phyloP scores from a whole-genome alignment of 352 stramenopile species.

The Globisporangium camurandrum region DNA sequence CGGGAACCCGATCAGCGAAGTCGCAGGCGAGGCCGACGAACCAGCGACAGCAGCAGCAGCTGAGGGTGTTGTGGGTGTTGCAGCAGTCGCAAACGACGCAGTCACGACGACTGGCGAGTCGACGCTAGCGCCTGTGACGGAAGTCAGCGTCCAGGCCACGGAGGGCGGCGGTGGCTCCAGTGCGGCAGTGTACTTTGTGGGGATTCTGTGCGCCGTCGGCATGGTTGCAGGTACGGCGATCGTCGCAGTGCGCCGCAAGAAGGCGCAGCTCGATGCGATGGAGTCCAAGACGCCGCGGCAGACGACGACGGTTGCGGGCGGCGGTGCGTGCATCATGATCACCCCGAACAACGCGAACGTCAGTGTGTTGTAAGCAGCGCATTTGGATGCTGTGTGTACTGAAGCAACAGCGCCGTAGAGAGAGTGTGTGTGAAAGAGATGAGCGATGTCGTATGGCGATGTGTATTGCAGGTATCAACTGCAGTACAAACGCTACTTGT shows the following conservation, averaged over 20 bases:
- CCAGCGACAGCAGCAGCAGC: background rate
- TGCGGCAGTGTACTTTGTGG: constrained; percentile 20
- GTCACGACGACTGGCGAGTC: constrained; percentile 9
- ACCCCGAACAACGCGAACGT: constrained; percentile 40
- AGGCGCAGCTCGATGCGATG: constrained; percentile 46
- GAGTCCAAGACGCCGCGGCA: constrained; percentile 47
- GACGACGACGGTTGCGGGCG: constrained; percentile 17
- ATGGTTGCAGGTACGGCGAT: constrained; percentile 49
- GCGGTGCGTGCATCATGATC: constrained; percentile 33
- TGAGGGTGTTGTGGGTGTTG: too few species aligned
- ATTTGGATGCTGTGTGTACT: too few species aligned
- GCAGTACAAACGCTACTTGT: too few species aligned
- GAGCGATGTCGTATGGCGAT: too few species aligned
- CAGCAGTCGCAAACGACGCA: constrained; percentile 8
- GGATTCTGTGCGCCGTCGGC: constrained; percentile 21
- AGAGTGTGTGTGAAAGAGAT: background rate
- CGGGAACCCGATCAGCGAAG: constrained; percentile 7
- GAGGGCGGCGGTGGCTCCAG: too few species aligned
- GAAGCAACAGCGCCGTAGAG: too few species aligned
- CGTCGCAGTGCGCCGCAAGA: constrained; percentile 59
- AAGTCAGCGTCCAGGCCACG: constrained; percentile 40
- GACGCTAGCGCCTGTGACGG: constrained; percentile 18
- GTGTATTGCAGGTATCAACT: too few species aligned
- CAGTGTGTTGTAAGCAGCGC: constrained; percentile 14
- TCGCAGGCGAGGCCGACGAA: constrained; percentile 4